Evolutionary conservation across 148 eudicot species (phyloP), one percentile per base, ranked within the genome.

Genomic region (Drosera capensis): DNA sequence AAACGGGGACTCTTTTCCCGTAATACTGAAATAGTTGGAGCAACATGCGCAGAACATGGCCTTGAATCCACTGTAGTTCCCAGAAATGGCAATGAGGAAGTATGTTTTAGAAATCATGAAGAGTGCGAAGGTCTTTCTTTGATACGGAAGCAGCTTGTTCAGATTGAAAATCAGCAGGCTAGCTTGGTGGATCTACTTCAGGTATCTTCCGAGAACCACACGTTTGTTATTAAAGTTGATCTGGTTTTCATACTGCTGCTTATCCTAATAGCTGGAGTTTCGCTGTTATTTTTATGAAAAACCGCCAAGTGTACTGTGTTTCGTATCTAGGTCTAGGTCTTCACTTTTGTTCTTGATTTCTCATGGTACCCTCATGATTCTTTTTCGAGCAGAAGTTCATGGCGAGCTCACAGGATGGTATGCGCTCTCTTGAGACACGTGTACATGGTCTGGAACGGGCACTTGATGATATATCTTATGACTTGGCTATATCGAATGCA

Each of bases 381-480:
- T 34, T 11, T 25, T 49, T 22, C 21, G 40, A 50, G 16, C 56
- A 90, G 99, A 78, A 66, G 63, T 90, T 75, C 42, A 90, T 90
- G 1, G 84, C 93, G 40, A 78, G 77, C 60, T 90, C 99, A 17
- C 85, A 78, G 61, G 75, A 51, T n/a, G 88, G 93, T 11, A 74
- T 90, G 75, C 80, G 59, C 1, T 65, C 78, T 47, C 66, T 90
- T 41, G 99, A 84, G 65, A 59, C 93, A 40, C 93, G 99, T 41
- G 95, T 90, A 20, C 75, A 84, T 31, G 95, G 95, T 45, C 58
- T 90, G 54, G 99, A 90, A 68, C 57, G 60, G 54, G 75, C 95
- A 21, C 37, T 90, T 51, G 87, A 85, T 49, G 85, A 78, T 54
- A 90, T 90, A 54, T 84, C 99, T 14, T 72, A 68, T 51, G 99